Conservation (phyloP, 805 yeast species). For the Candida ulmi region DNA sequence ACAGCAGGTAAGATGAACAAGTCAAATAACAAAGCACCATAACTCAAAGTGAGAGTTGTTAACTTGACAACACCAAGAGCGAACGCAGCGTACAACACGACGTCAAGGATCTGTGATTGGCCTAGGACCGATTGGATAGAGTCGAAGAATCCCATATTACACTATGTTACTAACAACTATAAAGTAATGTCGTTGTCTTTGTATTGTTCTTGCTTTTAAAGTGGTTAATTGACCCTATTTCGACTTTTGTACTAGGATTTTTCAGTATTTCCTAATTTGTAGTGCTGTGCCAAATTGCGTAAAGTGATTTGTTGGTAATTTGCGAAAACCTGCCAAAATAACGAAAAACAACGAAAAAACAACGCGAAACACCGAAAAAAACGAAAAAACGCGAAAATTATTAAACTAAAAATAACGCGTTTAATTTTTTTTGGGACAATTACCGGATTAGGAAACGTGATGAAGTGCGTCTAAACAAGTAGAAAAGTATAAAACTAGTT, state of each 20-base stretch:
- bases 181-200: no score
- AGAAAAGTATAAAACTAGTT: background rate
- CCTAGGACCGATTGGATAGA: slow-evolving; percentile 9
- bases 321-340: no score
- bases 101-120: slow-evolving; percentile 11
- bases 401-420: no score
- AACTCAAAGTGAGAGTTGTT: slow-evolving; percentile 44
- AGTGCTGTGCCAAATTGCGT: no score
- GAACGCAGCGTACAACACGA: slow-evolving; percentile 35
- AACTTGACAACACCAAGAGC: slow-evolving; percentile 61
- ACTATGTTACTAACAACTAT: no score
- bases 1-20: slow-evolving; percentile 59
- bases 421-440: background rate
- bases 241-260: no score
- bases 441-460: background rate
- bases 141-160: slow-evolving; percentile 12
- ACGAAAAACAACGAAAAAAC: background rate
- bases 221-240: no score
- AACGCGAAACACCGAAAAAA: background rate
- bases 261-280: no score
- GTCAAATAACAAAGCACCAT: slow-evolving; percentile 50
- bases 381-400: background rate
- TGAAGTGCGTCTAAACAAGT: background rate
- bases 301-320: no score
- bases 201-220: no score